Conservation (phyloP, 805 yeast genomes). For the Candida sonorensis region DNA sequence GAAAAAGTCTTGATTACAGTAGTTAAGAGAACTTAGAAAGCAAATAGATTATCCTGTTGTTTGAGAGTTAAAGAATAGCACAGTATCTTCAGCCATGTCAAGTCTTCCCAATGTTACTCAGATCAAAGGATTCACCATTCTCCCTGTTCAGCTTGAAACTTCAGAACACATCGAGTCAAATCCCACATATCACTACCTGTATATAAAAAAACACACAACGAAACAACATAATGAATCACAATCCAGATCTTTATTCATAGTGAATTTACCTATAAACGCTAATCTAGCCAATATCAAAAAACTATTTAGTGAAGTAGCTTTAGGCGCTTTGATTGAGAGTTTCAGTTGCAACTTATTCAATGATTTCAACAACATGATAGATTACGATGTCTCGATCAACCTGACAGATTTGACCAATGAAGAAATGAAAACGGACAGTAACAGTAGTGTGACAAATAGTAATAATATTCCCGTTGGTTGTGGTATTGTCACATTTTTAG, state of each 20-base stretch:
- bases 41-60: background rate
- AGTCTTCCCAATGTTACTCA: slow-evolving; percentile 26
- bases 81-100: too few species aligned
- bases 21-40: too few species aligned
- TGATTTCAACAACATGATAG: slow-evolving; percentile 17
- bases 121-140: slow-evolving; percentile 50
- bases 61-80: too few species aligned
- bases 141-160: slow-evolving; percentile 42
- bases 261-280: slow-evolving; percentile 68
- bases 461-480: slow-evolving; percentile 63
- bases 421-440: slow-evolving; percentile 29
- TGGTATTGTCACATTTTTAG: slow-evolving; percentile 69
- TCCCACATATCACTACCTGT: slow-evolving; percentile 60
- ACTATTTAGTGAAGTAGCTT: slow-evolving; percentile 51
- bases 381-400: slow-evolving; percentile 40
- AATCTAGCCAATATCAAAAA: slow-evolving; percentile 44
- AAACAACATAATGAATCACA: slow-evolving; percentile 33
- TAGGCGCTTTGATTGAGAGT: slow-evolving; percentile 56
- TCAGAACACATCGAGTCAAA: too few species aligned
- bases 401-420: slow-evolving; percentile 56
- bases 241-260: slow-evolving; percentile 60
- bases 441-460: slow-evolving; percentile 23
- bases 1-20: too few species aligned
- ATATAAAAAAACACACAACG: slow-evolving; percentile 56
- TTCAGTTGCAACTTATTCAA: slow-evolving; percentile 27